Base-by-base conservation (phyloP, 208 protist genomes). In the Trypanosoma cruzi region DNA sequence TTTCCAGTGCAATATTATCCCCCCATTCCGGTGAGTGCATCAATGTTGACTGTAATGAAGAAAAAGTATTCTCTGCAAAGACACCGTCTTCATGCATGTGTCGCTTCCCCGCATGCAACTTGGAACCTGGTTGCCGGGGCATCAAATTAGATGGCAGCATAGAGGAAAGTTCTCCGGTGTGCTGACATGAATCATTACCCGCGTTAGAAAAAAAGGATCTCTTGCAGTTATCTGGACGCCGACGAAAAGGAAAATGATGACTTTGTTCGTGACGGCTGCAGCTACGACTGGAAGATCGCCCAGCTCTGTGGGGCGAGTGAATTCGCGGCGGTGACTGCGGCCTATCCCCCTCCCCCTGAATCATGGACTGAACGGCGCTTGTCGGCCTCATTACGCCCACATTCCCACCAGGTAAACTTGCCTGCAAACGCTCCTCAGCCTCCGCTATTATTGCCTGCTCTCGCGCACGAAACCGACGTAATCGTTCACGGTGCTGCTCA, bases 401-500 rank as follows among this genome's bases (percentile, higher is more conserved):
- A 20, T 44, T 60, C 13, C 20, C n/a, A n/a, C 55, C 31, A 37
- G 24, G 55, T 11, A 68, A 28, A n/a, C 55, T 32, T 40, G 49
- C 48, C 36, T 66, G 52, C 57, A 73, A 20, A 37, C 60, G 31
- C 34, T 67, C 64, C 29, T 73, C 73, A 7, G 24, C 62, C 26
- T 67, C 36, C 34, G 46, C 66, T 36, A 59, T 29, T 28, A 71
- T 49, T 22, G 37, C 52, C 10, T 6, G 26, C 36, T 57, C 40
- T 26, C 4, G 42, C 28, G 6, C 64, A n/a, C 60, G 65, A 0
- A 36, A 32, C 26, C 52, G 7, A 24, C n/a, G 8, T 24, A 79
- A 31, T 28, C 22, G 20, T 29, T 79, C 52, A 11, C 71, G 68
- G 56, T 82, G 73, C 36, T 75, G 55, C 32, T 68, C 71, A 5